Conservation (phyloP, 495 filamentous ascomycete genomes). For the Astrocystis sublimbata region DNA sequence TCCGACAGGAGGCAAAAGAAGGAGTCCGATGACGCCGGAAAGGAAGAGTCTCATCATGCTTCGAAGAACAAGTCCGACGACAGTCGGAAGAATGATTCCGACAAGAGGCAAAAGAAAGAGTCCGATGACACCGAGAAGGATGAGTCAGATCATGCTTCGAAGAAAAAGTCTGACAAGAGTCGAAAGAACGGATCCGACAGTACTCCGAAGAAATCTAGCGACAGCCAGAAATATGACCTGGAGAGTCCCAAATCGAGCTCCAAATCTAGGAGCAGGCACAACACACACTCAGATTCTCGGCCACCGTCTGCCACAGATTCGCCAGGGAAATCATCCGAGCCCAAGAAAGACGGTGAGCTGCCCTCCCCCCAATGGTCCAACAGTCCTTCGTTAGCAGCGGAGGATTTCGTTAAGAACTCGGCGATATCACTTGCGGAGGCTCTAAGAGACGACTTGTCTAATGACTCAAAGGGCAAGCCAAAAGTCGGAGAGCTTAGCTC, state of each 20-base stretch:
- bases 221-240: too few species aligned
- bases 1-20: too few species aligned
- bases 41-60: too few species aligned
- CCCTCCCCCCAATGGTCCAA: conserved; percentile 2
- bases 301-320: neutral
- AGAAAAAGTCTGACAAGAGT: too few species aligned
- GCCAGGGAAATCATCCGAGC: neutral
- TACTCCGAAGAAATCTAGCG: too few species aligned
- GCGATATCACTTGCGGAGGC: conserved; percentile 2
- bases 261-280: neutral
- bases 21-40: neutral
- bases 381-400: neutral
- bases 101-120: too few species aligned
- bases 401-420: neutral
- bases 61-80: too few species aligned
- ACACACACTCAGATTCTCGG: neutral
- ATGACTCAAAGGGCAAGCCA: conserved; percentile 15
- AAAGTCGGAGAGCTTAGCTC: neutral
- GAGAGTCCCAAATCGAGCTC: neutral
- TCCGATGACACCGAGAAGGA: neutral
- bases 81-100: too few species aligned
- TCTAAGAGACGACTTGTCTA: conserved; percentile 8
- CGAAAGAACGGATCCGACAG: too few species aligned
- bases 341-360: conserved; percentile 16
- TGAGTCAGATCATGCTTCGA: too few species aligned